Base-by-base conservation (phyloP, 768 basidiomycete species). In the Trametes cubensis region DNA sequence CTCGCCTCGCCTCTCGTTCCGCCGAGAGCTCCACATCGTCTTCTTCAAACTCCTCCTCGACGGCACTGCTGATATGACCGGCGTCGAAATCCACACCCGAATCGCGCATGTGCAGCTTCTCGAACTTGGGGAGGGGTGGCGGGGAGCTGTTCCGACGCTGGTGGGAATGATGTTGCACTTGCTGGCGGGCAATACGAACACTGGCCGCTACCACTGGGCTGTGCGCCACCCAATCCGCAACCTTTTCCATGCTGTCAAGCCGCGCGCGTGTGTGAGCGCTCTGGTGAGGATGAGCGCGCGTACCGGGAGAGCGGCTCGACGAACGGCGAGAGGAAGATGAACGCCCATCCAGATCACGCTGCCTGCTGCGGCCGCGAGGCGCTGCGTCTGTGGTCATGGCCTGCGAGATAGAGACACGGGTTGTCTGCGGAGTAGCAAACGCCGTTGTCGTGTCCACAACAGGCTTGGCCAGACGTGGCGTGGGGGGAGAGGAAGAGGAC, bases 121-220 rank as follows among this genome's bases (percentile, higher is more conserved):
- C 67, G 46, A 63, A 65, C 58, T 66, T 66, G 17, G 65, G 63
- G 49, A 62, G 53, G 48, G 81, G 80, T 50, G 81, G 79, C 17
- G 86, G 84, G 3, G 87, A 87, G 60, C 83, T 84, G 72, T 82
- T 85, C 64, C 83, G 81, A 66, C 85, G 80, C 25, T 53, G 26
- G 66, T 60, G 69, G 28, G 52, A 23, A 63, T 47, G 64, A 25
- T 58, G 57, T n/a, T 58, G 57, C 1, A 58, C 84, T 83, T 62
- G 83, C 80, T 57, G 74, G 69, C 44, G 74, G 56, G 47, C 75
- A 5, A 55, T 55, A 18, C 62, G 52, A 1, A 60, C 62, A 38
- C 56, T 60, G 6, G 59, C 60, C 41, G 55, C 60, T 70, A 45
- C 79, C 73, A 60, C 72, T 14, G 70, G 70, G 63, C 69, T 70